Evolutionary conservation across 768 basidiomycete species (phyloP), one percentile per base, ranked within the genome.

Genomic region (Psilocybe azurescens): DNA sequence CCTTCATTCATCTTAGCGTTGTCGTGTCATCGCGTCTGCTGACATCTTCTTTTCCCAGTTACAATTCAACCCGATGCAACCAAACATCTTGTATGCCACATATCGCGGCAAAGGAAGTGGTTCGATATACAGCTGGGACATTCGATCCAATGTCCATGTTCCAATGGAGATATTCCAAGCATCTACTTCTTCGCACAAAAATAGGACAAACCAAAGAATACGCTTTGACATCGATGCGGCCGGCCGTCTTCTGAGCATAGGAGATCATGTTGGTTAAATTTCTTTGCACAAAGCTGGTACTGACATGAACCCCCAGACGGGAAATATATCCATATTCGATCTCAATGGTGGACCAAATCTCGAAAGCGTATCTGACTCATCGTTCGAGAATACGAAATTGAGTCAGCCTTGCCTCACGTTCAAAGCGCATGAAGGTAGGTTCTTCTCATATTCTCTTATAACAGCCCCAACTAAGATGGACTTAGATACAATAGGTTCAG

Each of bases 71-170:
- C 92, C 93, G 0, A 75, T 77, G 18, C 75, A 78, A 47, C 90
- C 93, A 0, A 84, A 92, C 60, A 74, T 92, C 1, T 73, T 98
- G 29, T 97, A 92, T 63, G 90, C 91, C 0, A 82, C 92, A 0
- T 95, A 93, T 66, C 84, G 96, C 5, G 81, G 90, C 11, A 78
- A 78, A n/a, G 79, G 78, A 5, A 69, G 70, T 3, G 71, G 69
- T n/a, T 61, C 53, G n/a, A 80, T 97, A 24, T 89, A 88, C 69
- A 80, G 84, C 58, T 97, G 92, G 90, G 96, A 97, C 71, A 72
- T 95, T 5, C 85, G 95, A 0, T 78, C 83, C 2, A 82, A 89
- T 72, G 68, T 82, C 32, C 73, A 76, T 54, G 20, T 65, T 16
- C 82, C 86, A 46, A 55, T 84, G 16, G 72, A 75, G 32, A 70